Percentiles rank a stretch among this genome's conserved stretches.
phyloP scores from a whole-genome alignment of 768 basidiomycete species.

The Lenzites betulinus region DNA sequence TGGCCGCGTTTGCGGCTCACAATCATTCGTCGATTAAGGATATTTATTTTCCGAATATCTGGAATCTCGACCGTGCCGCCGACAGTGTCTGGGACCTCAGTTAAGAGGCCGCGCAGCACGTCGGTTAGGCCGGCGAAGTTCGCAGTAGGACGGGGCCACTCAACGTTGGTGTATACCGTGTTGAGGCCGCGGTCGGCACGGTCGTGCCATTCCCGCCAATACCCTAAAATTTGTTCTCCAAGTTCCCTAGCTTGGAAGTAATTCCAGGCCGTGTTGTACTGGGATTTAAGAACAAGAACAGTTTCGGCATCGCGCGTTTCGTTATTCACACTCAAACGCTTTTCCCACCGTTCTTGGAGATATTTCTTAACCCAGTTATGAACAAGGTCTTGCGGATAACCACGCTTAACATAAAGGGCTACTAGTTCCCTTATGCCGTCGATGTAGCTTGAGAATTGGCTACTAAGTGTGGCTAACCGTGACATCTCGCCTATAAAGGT shows the following conservation, averaged over 20 bases:
- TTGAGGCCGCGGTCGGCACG: background rate
- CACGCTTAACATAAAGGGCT: conserved; percentile 32
- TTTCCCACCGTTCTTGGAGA: conserved; percentile 33
- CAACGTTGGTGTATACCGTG: background rate
- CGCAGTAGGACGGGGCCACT: background rate
- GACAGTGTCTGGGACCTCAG: background rate
- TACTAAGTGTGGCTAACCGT: conserved; percentile 31
- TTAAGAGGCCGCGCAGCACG: background rate
- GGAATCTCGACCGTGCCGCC: background rate
- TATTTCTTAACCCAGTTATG: conserved; percentile 30
- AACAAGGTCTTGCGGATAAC: conserved; percentile 34
- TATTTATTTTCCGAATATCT: background rate
- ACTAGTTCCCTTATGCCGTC: conserved; percentile 29
- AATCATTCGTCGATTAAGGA: background rate
- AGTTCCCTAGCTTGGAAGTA: conserved; percentile 35
- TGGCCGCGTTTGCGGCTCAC: background rate
- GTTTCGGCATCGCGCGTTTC: background rate
- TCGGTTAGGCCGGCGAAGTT: background rate
- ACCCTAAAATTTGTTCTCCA: conserved; percentile 31
- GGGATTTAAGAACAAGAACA: conserved; percentile 36
- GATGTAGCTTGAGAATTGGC: conserved; percentile 28
- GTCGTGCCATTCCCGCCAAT: conserved; percentile 22
- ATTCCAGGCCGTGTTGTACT: conserved; percentile 38
- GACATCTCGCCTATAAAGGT: conserved; percentile 26
- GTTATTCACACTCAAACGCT: conserved; percentile 21